phyloP scores from a whole-genome alignment of 306 rosid species.

The Corylus avellana region DNA sequence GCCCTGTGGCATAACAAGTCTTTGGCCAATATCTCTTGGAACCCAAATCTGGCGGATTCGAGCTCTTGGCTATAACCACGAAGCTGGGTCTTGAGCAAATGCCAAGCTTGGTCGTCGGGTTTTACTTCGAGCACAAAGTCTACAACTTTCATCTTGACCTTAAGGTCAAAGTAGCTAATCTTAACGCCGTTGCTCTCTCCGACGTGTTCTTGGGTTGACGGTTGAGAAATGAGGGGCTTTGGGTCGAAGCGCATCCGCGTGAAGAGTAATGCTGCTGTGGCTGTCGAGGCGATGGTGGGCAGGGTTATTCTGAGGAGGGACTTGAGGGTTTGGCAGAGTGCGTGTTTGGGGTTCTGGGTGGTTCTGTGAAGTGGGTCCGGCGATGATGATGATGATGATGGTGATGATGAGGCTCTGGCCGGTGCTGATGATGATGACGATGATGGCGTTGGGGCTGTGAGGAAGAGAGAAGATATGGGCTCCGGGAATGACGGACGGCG shows the following conservation, averaged over 20 bases:
- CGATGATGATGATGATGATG: background rate
- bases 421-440: background rate
- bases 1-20: conserved; percentile 2
- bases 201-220: background rate
- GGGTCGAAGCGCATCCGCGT: background rate
- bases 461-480: conserved; percentile 1
- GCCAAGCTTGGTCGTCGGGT: conserved; percentile 12
- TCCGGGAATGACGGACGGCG: background rate
- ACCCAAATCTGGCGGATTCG: conserved; percentile 1
- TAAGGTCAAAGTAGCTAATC: background rate
- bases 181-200: background rate
- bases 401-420: background rate
- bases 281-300: background rate
- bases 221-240: background rate
- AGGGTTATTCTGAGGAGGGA: conserved; percentile 3
- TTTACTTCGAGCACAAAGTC: conserved; percentile 1
- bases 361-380: background rate
- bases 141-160: conserved; percentile 3
- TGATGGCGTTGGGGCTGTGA: background rate
- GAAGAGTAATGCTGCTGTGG: conserved; percentile 4
- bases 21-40: conserved; percentile 1
- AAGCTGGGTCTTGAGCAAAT: conserved; percentile 6
- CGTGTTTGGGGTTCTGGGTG: background rate
- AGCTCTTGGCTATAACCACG: background rate
- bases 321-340: background rate